A percentile compares a stretch with the other conserved stretches of the same genome.
Evolutionary conservation across 2,329 filamentous ascomycete genomes (phyloP).

Genomic region (Drechslera avenae): DNA sequence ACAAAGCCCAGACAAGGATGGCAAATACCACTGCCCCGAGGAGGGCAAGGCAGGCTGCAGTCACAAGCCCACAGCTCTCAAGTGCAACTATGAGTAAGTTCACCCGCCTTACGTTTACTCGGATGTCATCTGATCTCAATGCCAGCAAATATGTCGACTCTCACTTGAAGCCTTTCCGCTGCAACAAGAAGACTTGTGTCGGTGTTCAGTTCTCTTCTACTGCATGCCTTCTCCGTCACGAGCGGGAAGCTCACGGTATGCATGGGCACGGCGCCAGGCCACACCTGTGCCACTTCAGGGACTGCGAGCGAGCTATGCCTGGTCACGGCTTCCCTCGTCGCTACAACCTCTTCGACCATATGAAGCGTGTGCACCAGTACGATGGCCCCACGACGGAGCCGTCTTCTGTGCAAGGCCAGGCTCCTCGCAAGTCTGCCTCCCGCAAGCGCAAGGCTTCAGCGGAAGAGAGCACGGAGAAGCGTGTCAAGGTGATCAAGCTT

Average conservation of each 20-base stretch:
- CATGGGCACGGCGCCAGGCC: slow-evolving; percentile 94
- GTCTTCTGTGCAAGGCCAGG: slow-evolving; percentile 33
- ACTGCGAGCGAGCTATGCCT: slow-evolving; percentile 79
- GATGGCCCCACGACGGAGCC: slow-evolving; percentile 45
- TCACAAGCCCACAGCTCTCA: slow-evolving; percentile 93
- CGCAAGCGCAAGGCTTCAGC: slow-evolving; percentile 45
- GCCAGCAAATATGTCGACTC: slow-evolving; percentile 94
- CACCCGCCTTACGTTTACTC: not conserved
- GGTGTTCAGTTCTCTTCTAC: slow-evolving; percentile 92
- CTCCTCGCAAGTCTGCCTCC: slow-evolving; percentile 32
- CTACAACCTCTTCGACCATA: slow-evolving; percentile 96
- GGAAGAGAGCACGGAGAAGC: slow-evolving; percentile 42
- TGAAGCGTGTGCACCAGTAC: slow-evolving; percentile 86
- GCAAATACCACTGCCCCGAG: slow-evolving; percentile 92
- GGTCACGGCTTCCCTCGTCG: slow-evolving; percentile 92
- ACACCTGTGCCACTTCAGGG: slow-evolving; percentile 80
- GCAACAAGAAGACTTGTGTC: slow-evolving; percentile 83
- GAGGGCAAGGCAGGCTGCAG: slow-evolving; percentile 75
- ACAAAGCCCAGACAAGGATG: slow-evolving; percentile 68
- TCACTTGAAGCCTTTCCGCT: slow-evolving; percentile 93
- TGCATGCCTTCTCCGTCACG: slow-evolving; percentile 90
- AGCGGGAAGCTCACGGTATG: slow-evolving; percentile 93
- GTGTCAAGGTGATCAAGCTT: slow-evolving; percentile 39
- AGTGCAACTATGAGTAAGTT: slow-evolving; percentile 97
- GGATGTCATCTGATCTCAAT: slow-evolving; percentile 10